Percentiles rank a stretch among this genome's conserved stretches.
phyloP scores from a whole-genome alignment of 2,329 filamentous ascomycete species.

The Phoma sp. region DNA sequence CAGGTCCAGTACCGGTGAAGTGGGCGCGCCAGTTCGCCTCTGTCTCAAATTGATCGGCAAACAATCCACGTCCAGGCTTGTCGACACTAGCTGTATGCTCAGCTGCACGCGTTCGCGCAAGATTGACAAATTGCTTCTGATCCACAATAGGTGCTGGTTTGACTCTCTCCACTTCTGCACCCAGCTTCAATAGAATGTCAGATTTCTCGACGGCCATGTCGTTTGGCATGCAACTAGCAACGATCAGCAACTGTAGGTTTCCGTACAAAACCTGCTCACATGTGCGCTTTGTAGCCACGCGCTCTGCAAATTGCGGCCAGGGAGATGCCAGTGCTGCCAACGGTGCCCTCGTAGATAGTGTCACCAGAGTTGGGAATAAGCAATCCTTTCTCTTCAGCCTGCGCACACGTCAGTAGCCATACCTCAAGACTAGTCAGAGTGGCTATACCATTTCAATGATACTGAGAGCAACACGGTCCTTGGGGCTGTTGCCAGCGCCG shows the following conservation, averaged over 20 bases:
- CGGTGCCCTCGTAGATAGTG: slow-evolving; percentile 96
- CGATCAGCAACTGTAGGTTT: slow-evolving; percentile 13
- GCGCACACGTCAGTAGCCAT: slow-evolving; percentile 10
- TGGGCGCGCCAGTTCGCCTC: slow-evolving; percentile 88
- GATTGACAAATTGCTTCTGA: slow-evolving; percentile 91
- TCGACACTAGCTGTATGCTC: slow-evolving; percentile 69
- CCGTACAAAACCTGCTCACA: slow-evolving; percentile 56
- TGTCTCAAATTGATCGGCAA: slow-evolving; percentile 96
- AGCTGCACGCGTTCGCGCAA: slow-evolving; percentile 75
- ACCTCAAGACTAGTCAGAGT: neutral
- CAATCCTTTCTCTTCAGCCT: slow-evolving; percentile 79
- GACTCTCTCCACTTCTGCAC: slow-evolving; percentile 90
- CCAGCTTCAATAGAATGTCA: slow-evolving; percentile 84
- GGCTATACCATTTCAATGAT: slow-evolving; percentile 72
- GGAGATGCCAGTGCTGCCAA: slow-evolving; percentile 95
- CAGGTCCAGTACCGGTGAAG: slow-evolving; percentile 81
- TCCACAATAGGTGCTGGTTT: slow-evolving; percentile 92
- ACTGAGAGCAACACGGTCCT: slow-evolving; percentile 90
- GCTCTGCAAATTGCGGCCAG: slow-evolving; percentile 88
- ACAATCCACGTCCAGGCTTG: slow-evolving; percentile 79
- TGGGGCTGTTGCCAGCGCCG: slow-evolving; percentile 90
- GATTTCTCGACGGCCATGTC: slow-evolving; percentile 91
- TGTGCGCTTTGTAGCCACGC: slow-evolving; percentile 88
- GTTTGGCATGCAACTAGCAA: slow-evolving; percentile 82
- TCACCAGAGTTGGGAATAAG: slow-evolving; percentile 83